phyloP scores from a whole-genome alignment of 805 yeast genomes.

The Komagataella populi region DNA sequence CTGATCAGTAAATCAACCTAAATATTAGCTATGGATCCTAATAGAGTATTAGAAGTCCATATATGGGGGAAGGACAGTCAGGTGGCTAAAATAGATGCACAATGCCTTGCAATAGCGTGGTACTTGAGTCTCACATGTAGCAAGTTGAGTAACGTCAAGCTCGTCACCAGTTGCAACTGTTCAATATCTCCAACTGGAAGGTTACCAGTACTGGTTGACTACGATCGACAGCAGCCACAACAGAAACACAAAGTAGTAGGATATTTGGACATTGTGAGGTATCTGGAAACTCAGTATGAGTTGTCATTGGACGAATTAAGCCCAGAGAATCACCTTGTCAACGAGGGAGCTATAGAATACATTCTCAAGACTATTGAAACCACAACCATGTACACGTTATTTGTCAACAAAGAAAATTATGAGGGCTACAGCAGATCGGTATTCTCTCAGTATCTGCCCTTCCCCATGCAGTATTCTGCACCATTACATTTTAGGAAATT shows the following conservation, averaged over 20 bases:
- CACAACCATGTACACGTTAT: conserved; percentile 45
- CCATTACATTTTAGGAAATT: conserved; percentile 31
- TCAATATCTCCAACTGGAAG: conserved; percentile 33
- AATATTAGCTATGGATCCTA: neutral
- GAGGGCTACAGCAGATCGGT: conserved; percentile 42
- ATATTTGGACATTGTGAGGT: conserved; percentile 23
- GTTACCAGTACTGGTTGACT: conserved; percentile 31
- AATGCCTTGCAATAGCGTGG: conserved; percentile 34
- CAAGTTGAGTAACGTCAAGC: conserved; percentile 12
- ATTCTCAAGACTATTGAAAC: conserved; percentile 25
- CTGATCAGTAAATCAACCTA: neutral
- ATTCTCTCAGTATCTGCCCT: conserved; percentile 41
- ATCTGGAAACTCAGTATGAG: conserved; percentile 9
- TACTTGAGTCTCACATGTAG: conserved; percentile 16
- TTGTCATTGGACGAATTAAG: conserved; percentile 6
- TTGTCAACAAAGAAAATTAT: conserved; percentile 43
- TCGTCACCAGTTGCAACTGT: conserved; percentile 47
- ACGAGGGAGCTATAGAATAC: conserved; percentile 29
- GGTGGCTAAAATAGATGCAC: conserved; percentile 35
- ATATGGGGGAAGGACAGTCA: conserved; percentile 35
- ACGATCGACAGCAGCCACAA: conserved; percentile 4
- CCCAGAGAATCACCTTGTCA: conserved; percentile 20
- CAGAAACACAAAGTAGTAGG: conserved; percentile 21
- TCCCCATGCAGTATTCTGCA: conserved; percentile 64
- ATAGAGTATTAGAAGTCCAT: conserved; percentile 21